Conservation (phyloP, 1,139 yeast genomes). For the Schwanniomyces etchellsii region DNA sequence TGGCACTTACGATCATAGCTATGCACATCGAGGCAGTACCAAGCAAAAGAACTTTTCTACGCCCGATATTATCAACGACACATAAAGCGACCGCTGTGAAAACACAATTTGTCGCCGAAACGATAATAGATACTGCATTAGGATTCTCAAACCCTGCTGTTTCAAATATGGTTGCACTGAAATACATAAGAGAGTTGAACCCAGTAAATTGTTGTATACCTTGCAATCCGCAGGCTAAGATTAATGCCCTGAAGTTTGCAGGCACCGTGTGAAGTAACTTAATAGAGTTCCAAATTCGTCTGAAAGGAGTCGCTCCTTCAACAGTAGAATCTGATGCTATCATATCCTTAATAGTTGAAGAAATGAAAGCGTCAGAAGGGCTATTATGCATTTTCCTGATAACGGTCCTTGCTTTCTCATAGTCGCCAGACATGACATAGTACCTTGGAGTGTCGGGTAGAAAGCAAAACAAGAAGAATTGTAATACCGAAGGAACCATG, state of each 20-base stretch:
- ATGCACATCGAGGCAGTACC: slow-evolving; percentile 78
- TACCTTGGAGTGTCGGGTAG: slow-evolving; percentile 95
- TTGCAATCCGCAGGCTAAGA: slow-evolving; percentile 87
- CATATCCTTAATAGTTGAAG: slow-evolving; percentile 56
- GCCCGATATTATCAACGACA: slow-evolving; percentile 79
- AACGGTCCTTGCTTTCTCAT: slow-evolving; percentile 62
- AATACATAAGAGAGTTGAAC: slow-evolving; percentile 91
- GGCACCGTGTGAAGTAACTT: slow-evolving; percentile 69
- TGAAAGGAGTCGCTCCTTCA: slow-evolving; percentile 51
- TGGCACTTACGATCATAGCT: slow-evolving; percentile 72
- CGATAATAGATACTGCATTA: slow-evolving; percentile 87
- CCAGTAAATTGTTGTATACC: slow-evolving; percentile 96
- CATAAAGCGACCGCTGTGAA: slow-evolving; percentile 79
- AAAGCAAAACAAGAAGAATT: slow-evolving; percentile 70
- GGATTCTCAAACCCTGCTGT: slow-evolving; percentile 83
- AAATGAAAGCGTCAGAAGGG: slow-evolving; percentile 52
- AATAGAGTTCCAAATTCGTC: slow-evolving; percentile 56
- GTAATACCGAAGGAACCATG: slow-evolving; percentile 78
- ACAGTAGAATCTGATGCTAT: slow-evolving; percentile 52
- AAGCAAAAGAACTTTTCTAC: slow-evolving; percentile 68
- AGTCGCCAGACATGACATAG: slow-evolving; percentile 64
- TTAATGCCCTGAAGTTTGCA: slow-evolving; percentile 79
- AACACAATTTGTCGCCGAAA: slow-evolving; percentile 88
- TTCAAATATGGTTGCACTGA: slow-evolving; percentile 83
- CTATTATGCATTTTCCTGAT: slow-evolving; percentile 52